Base-by-base conservation (phyloP, 2,329 filamentous ascomycete genomes). In the Apiospora pterosperma region DNA sequence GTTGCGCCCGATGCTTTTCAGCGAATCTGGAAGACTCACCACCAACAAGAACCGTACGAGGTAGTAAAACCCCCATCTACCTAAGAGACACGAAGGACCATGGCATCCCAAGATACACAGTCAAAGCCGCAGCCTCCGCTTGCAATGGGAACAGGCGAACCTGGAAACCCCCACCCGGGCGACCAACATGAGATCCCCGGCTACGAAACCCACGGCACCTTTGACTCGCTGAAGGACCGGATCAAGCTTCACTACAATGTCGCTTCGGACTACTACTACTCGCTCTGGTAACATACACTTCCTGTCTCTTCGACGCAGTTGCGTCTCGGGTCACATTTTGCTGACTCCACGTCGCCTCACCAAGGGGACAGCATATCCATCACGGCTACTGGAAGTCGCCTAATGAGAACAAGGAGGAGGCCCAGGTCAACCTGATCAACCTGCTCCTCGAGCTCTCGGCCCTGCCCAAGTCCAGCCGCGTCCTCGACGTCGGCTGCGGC, bases 311-410 rank as follows among this genome's bases (percentile, higher is more conserved):
- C 28, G 62, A n/a, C n/a, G n/a, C n/a, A 12, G 42, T 67, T 67
- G 25, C 14, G 44, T 63, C 41, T 55, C 34, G 7, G 41, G 12
- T 65, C 44, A 21, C 36, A n/a, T 34, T 8, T 31, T 39, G 58
- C 34, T 60, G 5, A 25, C 34, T 14, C 58, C 4, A 11, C 48
- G 14, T 11, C 48, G 25, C 10, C 25, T 11, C n/a, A 19, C 39
- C n/a, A n/a, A 87, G 85, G 85, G 86, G 86, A 63, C 85, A 88
- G 71, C 86, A 88, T 69, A 88, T 88, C 71, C 86, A 88, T 71
- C 86, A 89, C 67, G 86, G 86, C 63, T 87, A 88, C 72, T 89
- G 86, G 60, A 77, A 77, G 64, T 79, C 78, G 64, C 76, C 80
- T 0, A 76, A 69, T 21, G 84, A 87, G 67, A 83, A 80, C 67